Evolutionary conservation across 768 basidiomycete species (phyloP), one percentile per base, ranked within the genome.

Genomic region (Xerocomellus chrysenteron): DNA sequence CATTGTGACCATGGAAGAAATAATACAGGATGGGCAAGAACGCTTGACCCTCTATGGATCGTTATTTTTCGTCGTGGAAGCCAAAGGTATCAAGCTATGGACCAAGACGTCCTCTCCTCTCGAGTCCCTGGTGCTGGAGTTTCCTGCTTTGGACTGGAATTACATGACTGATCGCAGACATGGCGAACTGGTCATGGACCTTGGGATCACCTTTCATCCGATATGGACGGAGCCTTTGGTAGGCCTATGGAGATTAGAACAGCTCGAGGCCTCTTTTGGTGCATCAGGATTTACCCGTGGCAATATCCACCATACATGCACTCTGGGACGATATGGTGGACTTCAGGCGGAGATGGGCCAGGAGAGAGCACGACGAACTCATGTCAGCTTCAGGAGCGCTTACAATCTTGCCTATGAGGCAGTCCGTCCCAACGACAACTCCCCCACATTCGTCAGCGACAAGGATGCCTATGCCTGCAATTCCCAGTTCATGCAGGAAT

Each of bases 331-430:
- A 16, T 54, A 54, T 35, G 39, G 53, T 35, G 53, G 53, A 1
- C 5, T 54, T 21, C 52, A 54, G 13, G 53, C 45, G 1, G 54
- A 55, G 10, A 55, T 55, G 32, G 12, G 1, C 3, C 47, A 55
- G 24, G 47, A 55, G 14, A 41, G 40, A 16, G 40, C 47, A 10
- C 11, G 24, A 13, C 28, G 21, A 21, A 49, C 47, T 21, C 54
- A 55, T 7, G 11, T 55, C 2, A 13, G 21, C 2, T 55, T 55
- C 5, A 7, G 47, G 5, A 55, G 54, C 8, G 32, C 54, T 2
- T 55, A 55, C 9, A 55, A 55, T 36, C 47, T 55, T 4, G 24
- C 40, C 3, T 55, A 55, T 36, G 33, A 55, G 17, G 54, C 26
- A 6, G 33, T 55, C 9, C 32, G 40, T 6, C 47, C 47, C 17